Evolutionary conservation across 1,139 yeast genomes (phyloP).

Genomic region (Zygotorulaspora mrakii): DNA sequence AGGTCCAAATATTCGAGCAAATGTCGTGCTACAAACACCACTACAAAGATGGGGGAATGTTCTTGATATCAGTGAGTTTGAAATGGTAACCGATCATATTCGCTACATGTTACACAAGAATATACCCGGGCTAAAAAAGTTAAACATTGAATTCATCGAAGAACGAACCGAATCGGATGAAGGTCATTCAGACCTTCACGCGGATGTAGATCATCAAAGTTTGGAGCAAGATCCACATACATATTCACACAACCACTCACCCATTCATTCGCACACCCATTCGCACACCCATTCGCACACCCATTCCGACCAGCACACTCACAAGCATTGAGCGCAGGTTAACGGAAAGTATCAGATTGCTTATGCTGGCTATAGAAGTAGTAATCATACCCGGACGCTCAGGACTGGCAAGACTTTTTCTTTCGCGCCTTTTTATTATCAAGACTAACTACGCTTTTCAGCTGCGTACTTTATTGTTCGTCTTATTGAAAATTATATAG

Average conservation of each 20-base stretch:
- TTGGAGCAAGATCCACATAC: slow-evolving; percentile 8
- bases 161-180: slow-evolving; percentile 31
- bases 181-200: slow-evolving; percentile 16
- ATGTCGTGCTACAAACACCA: slow-evolving; percentile 42
- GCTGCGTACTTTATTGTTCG: no score
- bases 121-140: slow-evolving; percentile 35
- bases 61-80: slow-evolving; percentile 45
- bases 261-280: slow-evolving; percentile 7
- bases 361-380: no score
- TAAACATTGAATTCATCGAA: slow-evolving; percentile 38
- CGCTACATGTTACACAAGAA: slow-evolving; percentile 25
- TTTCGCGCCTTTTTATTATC: no score
- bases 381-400: no score
- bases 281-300: slow-evolving; percentile 12
- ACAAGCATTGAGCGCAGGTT: no score
- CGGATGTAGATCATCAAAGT: slow-evolving; percentile 13
- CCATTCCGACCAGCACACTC: no score
- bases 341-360: no score
- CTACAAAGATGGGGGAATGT: slow-evolving; percentile 43
- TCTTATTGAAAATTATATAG: not conserved
- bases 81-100: slow-evolving; percentile 41
- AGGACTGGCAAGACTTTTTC: no score
- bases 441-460: no score
- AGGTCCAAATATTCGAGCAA: slow-evolving; percentile 60
- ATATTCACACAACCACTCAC: slow-evolving; percentile 3